phyloP scores from a whole-genome alignment of 768 basidiomycete genomes.

The Phlebiopsis flavidoalba region DNA sequence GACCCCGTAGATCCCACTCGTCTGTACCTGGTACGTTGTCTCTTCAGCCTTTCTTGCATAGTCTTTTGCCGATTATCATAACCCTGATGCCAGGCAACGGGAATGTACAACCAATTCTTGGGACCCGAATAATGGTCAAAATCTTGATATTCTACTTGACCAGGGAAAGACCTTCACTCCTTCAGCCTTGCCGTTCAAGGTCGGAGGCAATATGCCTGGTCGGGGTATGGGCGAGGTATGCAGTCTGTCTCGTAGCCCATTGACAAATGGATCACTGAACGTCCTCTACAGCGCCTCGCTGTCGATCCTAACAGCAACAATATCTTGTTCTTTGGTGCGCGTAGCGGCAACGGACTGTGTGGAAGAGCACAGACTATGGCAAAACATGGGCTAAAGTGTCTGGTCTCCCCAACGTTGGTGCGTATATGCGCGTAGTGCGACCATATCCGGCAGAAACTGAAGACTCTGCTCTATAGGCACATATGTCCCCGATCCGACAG shows the following conservation, averaged over 20 bases:
- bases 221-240: slow-evolving; percentile 59
- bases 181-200: slow-evolving; percentile 55
- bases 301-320: slow-evolving; percentile 60
- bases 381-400: slow-evolving; percentile 54
- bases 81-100: slow-evolving; percentile 37
- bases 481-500: slow-evolving; percentile 47
- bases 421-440: slow-evolving; percentile 6
- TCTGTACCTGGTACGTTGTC: slow-evolving; percentile 40
- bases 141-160: slow-evolving; percentile 55
- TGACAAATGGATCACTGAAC: not conserved
- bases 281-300: slow-evolving; percentile 45
- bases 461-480: slow-evolving; percentile 46
- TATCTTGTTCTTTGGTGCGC: slow-evolving; percentile 59
- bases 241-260: not conserved
- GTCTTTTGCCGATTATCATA: not conserved
- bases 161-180: slow-evolving; percentile 50
- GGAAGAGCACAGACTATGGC: slow-evolving; percentile 60
- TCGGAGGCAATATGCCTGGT: slow-evolving; percentile 67
- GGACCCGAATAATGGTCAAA: slow-evolving; percentile 57
- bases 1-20: slow-evolving; percentile 54
- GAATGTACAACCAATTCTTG: slow-evolving; percentile 60
- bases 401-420: slow-evolving; percentile 53
- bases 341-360: slow-evolving; percentile 61
- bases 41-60: not conserved
- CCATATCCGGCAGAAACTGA: no score